Percentiles rank a stretch among this genome's conserved stretches.
These are phyloP conservation scores for Paracoccidioides lutzii DNA, from an alignment of 2,329 filamentous ascomycete genomes.

Conservation along the genomic window DNA sequence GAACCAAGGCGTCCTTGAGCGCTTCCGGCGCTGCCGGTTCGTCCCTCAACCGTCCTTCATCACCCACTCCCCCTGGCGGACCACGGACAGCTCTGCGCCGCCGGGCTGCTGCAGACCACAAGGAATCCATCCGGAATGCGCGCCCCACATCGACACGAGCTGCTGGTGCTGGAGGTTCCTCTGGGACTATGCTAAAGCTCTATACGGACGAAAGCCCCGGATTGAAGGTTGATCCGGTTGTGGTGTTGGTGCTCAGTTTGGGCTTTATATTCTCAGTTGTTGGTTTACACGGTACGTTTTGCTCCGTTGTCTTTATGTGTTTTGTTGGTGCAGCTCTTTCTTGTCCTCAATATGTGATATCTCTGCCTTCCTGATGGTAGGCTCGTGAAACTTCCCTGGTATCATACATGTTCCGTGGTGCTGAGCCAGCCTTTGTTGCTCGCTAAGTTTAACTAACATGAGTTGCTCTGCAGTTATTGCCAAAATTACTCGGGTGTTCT, in stretches of 20 bases:
- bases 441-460: conserved; percentile 13
- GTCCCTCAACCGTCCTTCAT: conserved; percentile 63
- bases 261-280: conserved; percentile 99
- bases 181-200: conserved; percentile 95
- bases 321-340: not conserved
- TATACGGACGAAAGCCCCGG: conserved; percentile 98
- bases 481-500: conserved; percentile 84
- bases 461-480: conserved; percentile 58
- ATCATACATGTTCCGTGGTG: not conserved
- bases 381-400: not conserved
- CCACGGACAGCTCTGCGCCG: conserved; percentile 91
- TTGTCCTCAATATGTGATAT: too few species aligned
- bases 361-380: too few species aligned
- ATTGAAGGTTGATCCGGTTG: conserved; percentile 93
- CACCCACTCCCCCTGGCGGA: conserved; percentile 80
- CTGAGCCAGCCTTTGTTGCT: not conserved
- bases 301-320: not conserved
- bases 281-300: conserved; percentile 75
- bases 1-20: conserved; percentile 41
- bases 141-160: conserved; percentile 84
- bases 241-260: conserved; percentile 88
- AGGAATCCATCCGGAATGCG: conserved; percentile 91
- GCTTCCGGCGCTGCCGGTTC: conserved; percentile 51
- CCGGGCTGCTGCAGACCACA: conserved; percentile 90
- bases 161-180: conserved; percentile 88